These are phyloP conservation scores for Catharanthus roseus DNA, from an alignment of 257 asterid species.

Conservation along the genomic window DNA sequence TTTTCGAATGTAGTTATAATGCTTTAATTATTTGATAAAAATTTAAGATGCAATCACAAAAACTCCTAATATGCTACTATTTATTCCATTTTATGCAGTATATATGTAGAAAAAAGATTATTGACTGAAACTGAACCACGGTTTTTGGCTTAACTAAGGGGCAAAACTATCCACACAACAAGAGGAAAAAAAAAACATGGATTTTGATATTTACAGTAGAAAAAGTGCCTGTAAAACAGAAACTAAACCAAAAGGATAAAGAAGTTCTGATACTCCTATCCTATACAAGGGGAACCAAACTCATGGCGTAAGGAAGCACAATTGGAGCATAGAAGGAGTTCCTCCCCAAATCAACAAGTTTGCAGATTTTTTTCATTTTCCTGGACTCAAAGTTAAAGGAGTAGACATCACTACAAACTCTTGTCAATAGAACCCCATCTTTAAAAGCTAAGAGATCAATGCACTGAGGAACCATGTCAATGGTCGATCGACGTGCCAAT, in stretches of 20 bases:
- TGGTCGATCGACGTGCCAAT: constrained; percentile 5
- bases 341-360: constrained; percentile 33
- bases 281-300: constrained; percentile 41
- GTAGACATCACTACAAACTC: constrained; percentile 28
- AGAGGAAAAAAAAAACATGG: too few relatives aligned
- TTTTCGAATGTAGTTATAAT: too few relatives aligned
- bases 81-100: too few relatives aligned
- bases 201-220: too few relatives aligned
- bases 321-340: constrained; percentile 40
- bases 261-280: background rate
- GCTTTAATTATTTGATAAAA: too few relatives aligned
- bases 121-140: too few relatives aligned
- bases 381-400: constrained; percentile 32
- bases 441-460: constrained; percentile 45
- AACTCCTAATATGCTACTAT: too few relatives aligned
- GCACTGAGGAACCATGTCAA: constrained; percentile 24
- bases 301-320: constrained; percentile 54
- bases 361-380: constrained; percentile 45
- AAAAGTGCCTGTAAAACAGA: too few relatives aligned
- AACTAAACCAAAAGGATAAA: background rate
- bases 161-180: too few relatives aligned
- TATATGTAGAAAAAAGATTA: too few relatives aligned
- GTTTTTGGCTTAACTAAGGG: too few relatives aligned
- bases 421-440: constrained; percentile 43
- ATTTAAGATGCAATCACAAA: too few relatives aligned